These are phyloP conservation scores for Endothia cerciana DNA, from an alignment of 2,329 filamentous ascomycete genomes.

Conservation along the genomic window DNA sequence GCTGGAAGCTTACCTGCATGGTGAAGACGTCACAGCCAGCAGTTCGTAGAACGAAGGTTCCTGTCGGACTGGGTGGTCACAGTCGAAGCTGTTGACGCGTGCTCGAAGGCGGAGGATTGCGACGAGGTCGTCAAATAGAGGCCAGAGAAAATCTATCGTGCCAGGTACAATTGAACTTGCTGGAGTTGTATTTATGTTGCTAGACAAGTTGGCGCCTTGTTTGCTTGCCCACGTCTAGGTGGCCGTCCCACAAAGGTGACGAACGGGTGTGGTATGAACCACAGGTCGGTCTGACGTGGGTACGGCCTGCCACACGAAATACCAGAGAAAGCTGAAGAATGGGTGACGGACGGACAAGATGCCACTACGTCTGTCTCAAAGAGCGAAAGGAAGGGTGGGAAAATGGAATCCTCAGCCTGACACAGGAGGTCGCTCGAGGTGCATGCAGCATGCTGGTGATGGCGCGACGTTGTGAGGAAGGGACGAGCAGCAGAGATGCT, in stretches of 20 bases:
- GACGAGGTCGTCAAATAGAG: too few species aligned
- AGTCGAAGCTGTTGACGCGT: background rate
- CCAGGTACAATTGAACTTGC: background rate
- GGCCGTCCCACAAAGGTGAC: background rate
- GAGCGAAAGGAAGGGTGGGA: background rate
- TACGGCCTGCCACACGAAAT: background rate
- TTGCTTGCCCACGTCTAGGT: background rate
- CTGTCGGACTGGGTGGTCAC: background rate
- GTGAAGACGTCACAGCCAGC: background rate
- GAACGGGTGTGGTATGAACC: background rate
- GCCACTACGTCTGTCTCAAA: background rate
- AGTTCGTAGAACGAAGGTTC: background rate
- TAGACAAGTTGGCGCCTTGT: background rate
- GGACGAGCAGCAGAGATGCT: background rate
- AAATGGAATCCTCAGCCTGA: background rate
- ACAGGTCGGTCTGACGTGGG: background rate
- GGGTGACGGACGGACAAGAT: background rate
- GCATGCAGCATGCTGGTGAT: background rate
- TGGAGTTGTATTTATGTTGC: background rate
- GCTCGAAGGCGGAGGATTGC: background rate
- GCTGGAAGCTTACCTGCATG: slow-evolving; percentile 13
- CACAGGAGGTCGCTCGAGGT: background rate
- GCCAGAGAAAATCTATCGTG: too few species aligned
- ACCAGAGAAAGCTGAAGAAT: background rate
- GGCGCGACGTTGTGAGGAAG: background rate